Conservation (phyloP, 2,329 filamentous ascomycete genomes). For the Proliferodiscus dingleyae region DNA sequence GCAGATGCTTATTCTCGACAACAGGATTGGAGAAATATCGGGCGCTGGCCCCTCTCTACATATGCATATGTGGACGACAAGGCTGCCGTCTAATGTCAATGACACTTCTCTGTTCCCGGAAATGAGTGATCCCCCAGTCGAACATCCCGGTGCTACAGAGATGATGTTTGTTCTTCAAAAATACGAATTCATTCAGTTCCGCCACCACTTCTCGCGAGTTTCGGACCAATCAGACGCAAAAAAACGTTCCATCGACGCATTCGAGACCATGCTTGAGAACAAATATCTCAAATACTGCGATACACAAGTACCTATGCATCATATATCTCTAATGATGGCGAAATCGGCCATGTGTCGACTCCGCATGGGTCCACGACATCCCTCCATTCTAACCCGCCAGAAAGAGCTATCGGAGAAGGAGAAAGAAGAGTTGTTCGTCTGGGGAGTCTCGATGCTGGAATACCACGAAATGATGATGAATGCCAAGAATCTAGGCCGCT, state of each 20-base stretch:
- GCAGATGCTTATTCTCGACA: conserved; percentile 58
- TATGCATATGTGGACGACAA: conserved; percentile 41
- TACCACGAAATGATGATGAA: conserved; percentile 29
- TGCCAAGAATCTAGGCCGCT: conserved; percentile 21
- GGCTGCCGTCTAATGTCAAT: conserved; percentile 47
- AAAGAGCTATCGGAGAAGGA: conserved; percentile 11
- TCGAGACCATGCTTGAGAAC: conserved; percentile 36
- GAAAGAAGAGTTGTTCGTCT: conserved; percentile 13
- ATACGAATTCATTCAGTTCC: conserved; percentile 29
- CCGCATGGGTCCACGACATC: conserved; percentile 19
- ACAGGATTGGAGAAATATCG: conserved; percentile 49
- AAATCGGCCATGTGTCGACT: conserved; percentile 15
- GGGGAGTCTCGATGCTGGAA: conserved; percentile 18
- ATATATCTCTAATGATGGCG: conserved; percentile 19
- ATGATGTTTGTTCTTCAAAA: conserved; percentile 38
- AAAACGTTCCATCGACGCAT: conserved; percentile 10
- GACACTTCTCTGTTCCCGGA: conserved; percentile 45
- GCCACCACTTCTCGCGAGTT: conserved; percentile 4
- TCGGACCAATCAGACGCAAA: neutral
- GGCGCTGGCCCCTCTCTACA: conserved; percentile 43
- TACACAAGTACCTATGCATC: conserved; percentile 34
- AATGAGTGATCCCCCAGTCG: conserved; percentile 36
- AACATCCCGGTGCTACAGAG: conserved; percentile 39
- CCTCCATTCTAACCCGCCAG: conserved; percentile 11
- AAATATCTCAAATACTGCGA: conserved; percentile 38